Percentiles rank a stretch among this genome's conserved stretches.
Conservation (phyloP, 1,284 basidiomycete genomes). For the Pseudozyma pruni region DNA sequence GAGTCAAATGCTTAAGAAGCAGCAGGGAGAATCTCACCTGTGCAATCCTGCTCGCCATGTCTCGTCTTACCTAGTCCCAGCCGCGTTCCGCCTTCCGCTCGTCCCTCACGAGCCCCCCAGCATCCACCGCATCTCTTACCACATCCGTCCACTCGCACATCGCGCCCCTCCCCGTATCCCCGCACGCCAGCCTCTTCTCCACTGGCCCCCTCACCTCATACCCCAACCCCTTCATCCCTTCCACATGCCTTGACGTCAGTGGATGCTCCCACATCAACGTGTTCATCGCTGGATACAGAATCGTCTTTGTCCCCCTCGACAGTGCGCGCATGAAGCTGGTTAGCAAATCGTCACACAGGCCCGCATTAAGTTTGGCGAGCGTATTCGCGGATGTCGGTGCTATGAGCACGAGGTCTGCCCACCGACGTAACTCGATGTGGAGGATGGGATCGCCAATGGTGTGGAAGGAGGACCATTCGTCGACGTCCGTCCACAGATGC, state of each 20-base stretch:
- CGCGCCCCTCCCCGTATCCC: constrained; percentile 78
- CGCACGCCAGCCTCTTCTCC: constrained; percentile 87
- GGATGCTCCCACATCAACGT: constrained; percentile 96
- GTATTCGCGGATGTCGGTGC: constrained; percentile 96
- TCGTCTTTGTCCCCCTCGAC: constrained; percentile 79
- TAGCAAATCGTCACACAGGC: constrained; percentile 88
- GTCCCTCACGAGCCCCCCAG: constrained; percentile 22
- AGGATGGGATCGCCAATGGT: constrained; percentile 89
- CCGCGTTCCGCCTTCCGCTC: neutral
- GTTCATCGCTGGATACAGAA: constrained; percentile 98
- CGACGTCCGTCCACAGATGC: constrained; percentile 85
- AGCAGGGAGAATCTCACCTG: no score
- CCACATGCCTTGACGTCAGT: constrained; percentile 84
- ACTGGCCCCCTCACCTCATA: constrained; percentile 88
- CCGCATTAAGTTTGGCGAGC: constrained; percentile 87
- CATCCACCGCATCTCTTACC: constrained; percentile 34
- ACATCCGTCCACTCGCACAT: constrained; percentile 64
- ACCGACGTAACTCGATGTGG: constrained; percentile 90
- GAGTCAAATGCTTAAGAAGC: no score
- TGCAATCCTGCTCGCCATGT: neutral
- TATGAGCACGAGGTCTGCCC: constrained; percentile 93
- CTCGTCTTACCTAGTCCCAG: neutral
- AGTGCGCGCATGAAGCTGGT: constrained; percentile 90
- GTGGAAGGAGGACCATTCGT: constrained; percentile 83
- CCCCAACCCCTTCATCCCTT: constrained; percentile 77